Base-by-base conservation (phyloP, 208 protist genomes). In the Tritrichomonas musculus region DNA sequence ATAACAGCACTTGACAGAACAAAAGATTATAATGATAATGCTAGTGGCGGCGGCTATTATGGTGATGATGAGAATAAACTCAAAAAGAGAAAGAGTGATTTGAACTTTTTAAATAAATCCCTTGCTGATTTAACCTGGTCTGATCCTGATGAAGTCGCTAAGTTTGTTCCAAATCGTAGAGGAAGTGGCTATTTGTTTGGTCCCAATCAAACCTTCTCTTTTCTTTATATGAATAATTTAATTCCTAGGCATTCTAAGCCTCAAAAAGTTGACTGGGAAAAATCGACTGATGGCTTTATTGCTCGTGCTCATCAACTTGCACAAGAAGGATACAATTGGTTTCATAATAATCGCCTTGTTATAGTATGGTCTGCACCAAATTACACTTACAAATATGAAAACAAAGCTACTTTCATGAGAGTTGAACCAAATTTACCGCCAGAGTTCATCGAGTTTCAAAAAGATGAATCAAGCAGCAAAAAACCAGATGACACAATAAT, bases 81-180 rank as follows among this genome's bases (percentile, higher is more conserved):
- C n/a, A n/a, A n/a, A n/a, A n/a, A n/a, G n/a, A n/a, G n/a, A n/a
- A n/a, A n/a, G n/a, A n/a, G n/a, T n/a, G n/a, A n/a, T n/a, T n/a
- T n/a, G n/a, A n/a, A n/a, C n/a, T n/a, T n/a, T n/a, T n/a, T n/a
- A n/a, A n/a, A n/a, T n/a, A 22, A 97, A 64, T 92, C 97, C 47
- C 97, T 98, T 93, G 97, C 96, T 93, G 96, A 97, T 94, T 94
- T 98, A 11, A 96, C 97, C 95, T 98, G 97, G 97, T 97, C 96
- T 50, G 97, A 98, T 94, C 97, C 97, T 39, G 97, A 98, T 60
- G 36, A 49, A 4, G 96, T 98, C 60, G 96, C 98, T 41, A 94
- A 94, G 9, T 98, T 96, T 96, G 94, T 94, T 30, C 92, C 97
- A 39, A 96, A 94, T 92, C 97, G 97, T 33, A 94, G 97, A 66